Evolutionary conservation across 1,139 yeast species (phyloP), one percentile per base, ranked within the genome.

Genomic region (Hyphopichia wangnamkhiaoensis): DNA sequence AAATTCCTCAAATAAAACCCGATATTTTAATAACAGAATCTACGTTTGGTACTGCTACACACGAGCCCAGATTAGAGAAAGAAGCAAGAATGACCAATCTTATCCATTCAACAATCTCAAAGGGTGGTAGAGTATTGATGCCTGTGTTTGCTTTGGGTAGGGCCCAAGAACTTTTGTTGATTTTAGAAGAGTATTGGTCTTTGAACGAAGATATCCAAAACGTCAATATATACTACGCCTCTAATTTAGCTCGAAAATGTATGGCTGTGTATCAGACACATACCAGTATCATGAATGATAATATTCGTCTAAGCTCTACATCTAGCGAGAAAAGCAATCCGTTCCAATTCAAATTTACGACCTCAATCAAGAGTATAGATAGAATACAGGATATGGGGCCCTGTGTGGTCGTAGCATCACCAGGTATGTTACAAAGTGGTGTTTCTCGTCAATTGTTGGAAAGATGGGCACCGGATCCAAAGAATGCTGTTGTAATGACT

Each of bases 351-450:
- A 88, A 88, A 58, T 87, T 80, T 56, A 83, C 94, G 48, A 84
- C 85, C 49, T 86, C 89, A 46, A 76, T 93, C 37, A 82, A 87
- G 45, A 84, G 82, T 45, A 67, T 91, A 41, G 96, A 91, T 41
- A 78, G 80, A 47, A 86, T 93, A 57, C 95, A 90, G 52, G 98
- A 93, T 61, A 77, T 89, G 51, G 96, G 96, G 0, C 97, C 98
- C 1, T 88, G 96, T 50, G 98, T 93, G 25, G 93, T 94, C 63
- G 80, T 93, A 31, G 98, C 98, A 0, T 82, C 95, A 33, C 99
- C 98, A 0, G 98, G 99, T 59, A 93, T 93, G 98, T 71, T 93
- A 37, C 98, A 93, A 59, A 91, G 87, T 54, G 98, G 98, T 47
- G 84, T 91, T 2, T 90, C 97, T 0, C 75, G 99, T 52, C 95